Conservation (phyloP, 768 basidiomycete genomes). For the Tephrocybe sp. region DNA sequence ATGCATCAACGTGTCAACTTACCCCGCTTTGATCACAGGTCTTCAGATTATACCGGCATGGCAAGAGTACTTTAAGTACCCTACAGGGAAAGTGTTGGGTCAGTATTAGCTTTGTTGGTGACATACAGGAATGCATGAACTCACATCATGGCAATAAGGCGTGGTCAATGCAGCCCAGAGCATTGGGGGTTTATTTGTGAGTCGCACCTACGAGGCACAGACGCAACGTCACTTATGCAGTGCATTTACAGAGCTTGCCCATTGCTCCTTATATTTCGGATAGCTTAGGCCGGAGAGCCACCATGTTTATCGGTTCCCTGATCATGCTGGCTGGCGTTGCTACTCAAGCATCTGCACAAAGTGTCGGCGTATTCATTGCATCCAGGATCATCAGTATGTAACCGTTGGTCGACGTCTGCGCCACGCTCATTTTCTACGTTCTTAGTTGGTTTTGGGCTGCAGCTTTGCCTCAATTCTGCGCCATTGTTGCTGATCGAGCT, state of each 20-base stretch:
- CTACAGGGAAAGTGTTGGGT: constrained; percentile 52
- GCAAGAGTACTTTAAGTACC: constrained; percentile 53
- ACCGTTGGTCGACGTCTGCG: not conserved
- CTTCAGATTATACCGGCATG: constrained; percentile 67
- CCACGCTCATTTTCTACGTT: constrained; percentile 1
- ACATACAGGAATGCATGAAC: not conserved
- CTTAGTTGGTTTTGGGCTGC: constrained; percentile 63
- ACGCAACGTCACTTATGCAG: not conserved
- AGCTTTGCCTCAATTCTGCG: constrained; percentile 59
- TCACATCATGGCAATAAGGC: constrained; percentile 32
- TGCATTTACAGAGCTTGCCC: not conserved
- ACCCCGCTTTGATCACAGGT: constrained; percentile 34
- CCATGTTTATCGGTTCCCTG: constrained; percentile 41
- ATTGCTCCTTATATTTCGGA: not conserved
- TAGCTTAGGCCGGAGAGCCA: not conserved
- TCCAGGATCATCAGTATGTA: constrained; percentile 52
- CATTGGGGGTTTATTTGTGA: constrained; percentile 49
- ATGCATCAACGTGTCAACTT: not conserved
- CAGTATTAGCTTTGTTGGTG: not conserved
- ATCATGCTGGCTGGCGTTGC: constrained; percentile 66
- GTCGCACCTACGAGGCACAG: constrained; percentile 10
- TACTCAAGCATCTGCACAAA: constrained; percentile 46
- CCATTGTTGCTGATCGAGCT: constrained; percentile 65
- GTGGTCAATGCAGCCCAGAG: constrained; percentile 65
- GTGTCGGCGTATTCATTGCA: constrained; percentile 50